phyloP scores from a whole-genome alignment of 2,329 filamentous ascomycete species.

The Xenosphaeropsis pyriputrescens region DNA sequence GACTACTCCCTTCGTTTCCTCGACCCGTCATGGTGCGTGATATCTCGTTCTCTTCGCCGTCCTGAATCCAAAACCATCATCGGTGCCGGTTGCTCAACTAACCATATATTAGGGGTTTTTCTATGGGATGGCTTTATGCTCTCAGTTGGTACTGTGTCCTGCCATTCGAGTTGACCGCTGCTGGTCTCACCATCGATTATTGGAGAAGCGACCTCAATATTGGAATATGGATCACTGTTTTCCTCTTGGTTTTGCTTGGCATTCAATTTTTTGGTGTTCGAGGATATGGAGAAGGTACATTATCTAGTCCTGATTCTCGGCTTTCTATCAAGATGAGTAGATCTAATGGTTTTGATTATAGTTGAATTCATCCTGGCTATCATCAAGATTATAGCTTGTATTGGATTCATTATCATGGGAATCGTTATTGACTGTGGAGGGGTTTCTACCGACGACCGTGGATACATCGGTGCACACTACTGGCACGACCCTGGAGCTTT shows the following conservation, averaged over 20 bases:
- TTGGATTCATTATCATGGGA: constrained; percentile 59
- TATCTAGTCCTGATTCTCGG: neutral
- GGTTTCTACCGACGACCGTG: constrained; percentile 30
- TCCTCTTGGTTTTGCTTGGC: constrained; percentile 51
- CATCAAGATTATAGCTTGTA: constrained; percentile 57
- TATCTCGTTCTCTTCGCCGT: too few relatives aligned
- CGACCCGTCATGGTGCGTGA: constrained; percentile 56
- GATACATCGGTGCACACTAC: constrained; percentile 26
- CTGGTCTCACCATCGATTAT: constrained; percentile 65
- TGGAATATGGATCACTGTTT: constrained; percentile 44
- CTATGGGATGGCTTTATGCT: constrained; percentile 36
- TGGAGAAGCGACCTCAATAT: constrained; percentile 36
- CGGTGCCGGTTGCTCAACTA: neutral
- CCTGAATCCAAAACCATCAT: too few relatives aligned
- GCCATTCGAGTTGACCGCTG: constrained; percentile 72
- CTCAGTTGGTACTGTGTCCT: constrained; percentile 71
- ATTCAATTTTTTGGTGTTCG: constrained; percentile 55
- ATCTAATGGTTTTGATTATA: neutral
- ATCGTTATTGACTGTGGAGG: constrained; percentile 44
- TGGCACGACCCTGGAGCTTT: constrained; percentile 33
- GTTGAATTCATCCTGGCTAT: constrained; percentile 65
- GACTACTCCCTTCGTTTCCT: constrained; percentile 84
- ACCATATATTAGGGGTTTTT: neutral
- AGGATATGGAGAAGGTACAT: constrained; percentile 43
- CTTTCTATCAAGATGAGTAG: neutral